Evolutionary conservation across 129 eudicot genomes (phyloP), one percentile per base, ranked within the genome.

Genomic region (Flaveria sonorensis): DNA sequence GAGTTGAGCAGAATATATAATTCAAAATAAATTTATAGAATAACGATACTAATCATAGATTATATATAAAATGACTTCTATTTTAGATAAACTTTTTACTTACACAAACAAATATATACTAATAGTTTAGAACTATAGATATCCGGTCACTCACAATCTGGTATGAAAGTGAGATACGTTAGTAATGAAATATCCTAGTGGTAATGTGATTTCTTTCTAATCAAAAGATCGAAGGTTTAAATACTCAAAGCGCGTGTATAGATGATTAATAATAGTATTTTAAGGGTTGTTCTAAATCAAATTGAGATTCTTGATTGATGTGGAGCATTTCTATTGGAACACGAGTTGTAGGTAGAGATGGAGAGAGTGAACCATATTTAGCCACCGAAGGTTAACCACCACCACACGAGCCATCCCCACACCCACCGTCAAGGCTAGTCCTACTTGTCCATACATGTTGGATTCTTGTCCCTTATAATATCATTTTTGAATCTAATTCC

Each of bases 341-440:
- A 63, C 69, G 46, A 28, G 69, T 10, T 0, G 10, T 9, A 61
- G 43, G 19, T 26, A 61, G 16, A 14, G 11, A 30, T 15, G 21
- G 16, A 15, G 53, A 62, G 69, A 63, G 21, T 32, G 69, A 63
- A 63, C 69, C 21, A 63, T 1, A 63, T 30, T 63, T 6, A 63
- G 69, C 69, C 69, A 63, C 69, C 69, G 46, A 61, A 14, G 30
- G 45, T 15, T 28, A 63, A 63, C 69, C 69, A 30, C 43, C 3
- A 63, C 69, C 69, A 63, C 69, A 63, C 30, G 46, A 63, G 1
- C 46, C 69, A 63, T 63, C 69, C 46, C 69, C 69, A 63, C 46
- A 42, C 16, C 72, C 72, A 67, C 72, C 72, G 32, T 67, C 72
- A 4, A 61, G 8, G 52, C 24, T 66, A 42, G 71, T 66, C 71